phyloP scores from a whole-genome alignment of 352 stramenopile genomes.

The Phytophthora ramorum region DNA sequence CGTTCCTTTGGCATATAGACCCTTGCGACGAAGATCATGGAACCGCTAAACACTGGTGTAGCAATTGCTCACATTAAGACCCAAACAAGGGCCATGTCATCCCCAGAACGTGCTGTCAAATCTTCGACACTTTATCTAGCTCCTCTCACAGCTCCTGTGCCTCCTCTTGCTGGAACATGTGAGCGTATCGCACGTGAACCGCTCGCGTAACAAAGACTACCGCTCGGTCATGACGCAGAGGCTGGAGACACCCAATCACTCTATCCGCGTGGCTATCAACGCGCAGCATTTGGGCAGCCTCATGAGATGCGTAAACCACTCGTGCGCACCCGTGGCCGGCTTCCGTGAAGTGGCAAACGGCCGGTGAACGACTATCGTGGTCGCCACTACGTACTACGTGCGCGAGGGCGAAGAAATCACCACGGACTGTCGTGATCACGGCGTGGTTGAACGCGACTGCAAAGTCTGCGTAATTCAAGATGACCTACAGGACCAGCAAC shows the following conservation, averaged over 20 bases:
- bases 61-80: background rate
- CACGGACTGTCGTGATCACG: no score
- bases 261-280: conserved; percentile 2
- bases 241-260: background rate
- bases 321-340: background rate
- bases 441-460: conserved; percentile 1
- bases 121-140: no score
- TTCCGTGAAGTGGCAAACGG: conserved; percentile 3
- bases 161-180: conserved; percentile 1
- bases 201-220: background rate
- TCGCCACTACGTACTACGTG: background rate
- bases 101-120: no score
- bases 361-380: background rate
- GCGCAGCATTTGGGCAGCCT: background rate
- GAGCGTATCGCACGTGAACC: background rate
- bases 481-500: background rate
- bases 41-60: no score
- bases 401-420: no score
- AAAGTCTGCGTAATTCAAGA: conserved; percentile 5
- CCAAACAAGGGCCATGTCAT: background rate
- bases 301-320: conserved; percentile 4
- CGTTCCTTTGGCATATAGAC: no score
- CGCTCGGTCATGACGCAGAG: conserved; percentile 1
- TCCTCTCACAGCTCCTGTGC: no score
- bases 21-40: no score